Base-by-base conservation (phyloP, 2,329 filamentous ascomycete genomes). In the Monilinia polystroma region DNA sequence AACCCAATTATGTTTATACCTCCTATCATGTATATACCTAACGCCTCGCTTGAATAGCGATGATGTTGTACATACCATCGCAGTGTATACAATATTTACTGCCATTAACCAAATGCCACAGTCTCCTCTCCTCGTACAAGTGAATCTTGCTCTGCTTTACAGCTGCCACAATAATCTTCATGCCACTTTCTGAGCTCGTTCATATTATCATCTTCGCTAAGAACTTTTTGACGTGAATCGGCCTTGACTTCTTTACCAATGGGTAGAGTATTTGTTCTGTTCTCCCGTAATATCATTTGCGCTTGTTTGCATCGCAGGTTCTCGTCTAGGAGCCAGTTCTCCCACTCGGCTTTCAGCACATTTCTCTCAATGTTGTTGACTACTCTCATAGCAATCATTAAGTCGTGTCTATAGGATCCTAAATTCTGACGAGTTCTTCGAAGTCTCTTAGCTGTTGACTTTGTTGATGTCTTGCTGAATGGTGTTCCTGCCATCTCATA, bases 291-390 rank as follows among this genome's bases (percentile, higher is more conserved):
- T 73, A 83, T 77, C 43, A 75, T 75, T 35, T 81, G 79, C 7
- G 86, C 80, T 74, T 90, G 85, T 66, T 86, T 86, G 77, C 95
- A 99, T 59, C 91, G 85, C 45, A 82, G 78, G 70, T 87, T 89
- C 79, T 99, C 95, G 71, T 91, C 89, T 3, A 85, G 79, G 41
- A 98, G 83, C 93, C 94, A 99, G 70, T 91, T 91, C 80, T 97
- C 93, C 89, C 93, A 99, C 77, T 97, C 94, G 0, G 90, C 90
- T 74, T 87, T 85, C 64, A 98, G 79, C 77, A 97, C 89, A 77
- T 97, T 93, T 67, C 85, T 84, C 81, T 98, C 95, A 38, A 98
- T 87, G 67, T 85, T 89, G 78, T 98, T 97, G 68, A 98, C 89
- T 2, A 97, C 86, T 5, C 93, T 87, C 81, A 98, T 87, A 6